phyloP scores from a whole-genome alignment of 2,329 filamentous ascomycete species.

The Pyricularia grisea region DNA sequence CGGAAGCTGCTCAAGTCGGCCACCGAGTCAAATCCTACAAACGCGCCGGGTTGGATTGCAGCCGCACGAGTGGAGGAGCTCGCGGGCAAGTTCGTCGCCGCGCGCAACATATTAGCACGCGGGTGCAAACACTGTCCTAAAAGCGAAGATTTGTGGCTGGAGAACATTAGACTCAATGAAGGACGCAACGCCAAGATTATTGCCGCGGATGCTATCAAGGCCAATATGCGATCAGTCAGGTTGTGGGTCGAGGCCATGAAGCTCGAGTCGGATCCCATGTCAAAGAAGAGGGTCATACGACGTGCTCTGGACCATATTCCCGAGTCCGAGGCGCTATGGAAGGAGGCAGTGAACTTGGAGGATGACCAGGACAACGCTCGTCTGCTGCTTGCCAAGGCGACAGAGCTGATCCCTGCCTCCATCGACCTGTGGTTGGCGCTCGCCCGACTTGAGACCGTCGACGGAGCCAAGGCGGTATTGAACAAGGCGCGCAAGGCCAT shows the following conservation, averaged over 20 bases:
- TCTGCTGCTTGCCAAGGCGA: constrained; percentile 85
- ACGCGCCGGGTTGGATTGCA: constrained; percentile 93
- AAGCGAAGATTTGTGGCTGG: constrained; percentile 91
- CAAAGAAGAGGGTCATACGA: constrained; percentile 86
- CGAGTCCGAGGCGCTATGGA: constrained; percentile 95
- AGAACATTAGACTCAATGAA: constrained; percentile 90
- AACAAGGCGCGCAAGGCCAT: constrained; percentile 92
- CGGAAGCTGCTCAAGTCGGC: constrained; percentile 90
- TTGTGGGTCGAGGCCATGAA: constrained; percentile 96
- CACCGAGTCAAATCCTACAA: constrained; percentile 92
- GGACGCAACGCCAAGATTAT: constrained; percentile 92
- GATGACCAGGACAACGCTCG: constrained; percentile 83
- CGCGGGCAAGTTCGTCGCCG: constrained; percentile 83
- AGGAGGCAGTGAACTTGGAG: constrained; percentile 90
- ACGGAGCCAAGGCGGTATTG: constrained; percentile 89
- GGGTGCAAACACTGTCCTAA: constrained; percentile 89
- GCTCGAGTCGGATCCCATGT: constrained; percentile 69
- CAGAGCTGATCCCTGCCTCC: constrained; percentile 86
- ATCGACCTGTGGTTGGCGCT: constrained; percentile 93
- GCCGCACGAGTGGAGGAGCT: constrained; percentile 86
- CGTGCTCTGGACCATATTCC: constrained; percentile 89
- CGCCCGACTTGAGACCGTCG: constrained; percentile 77
- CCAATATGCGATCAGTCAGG: constrained; percentile 78
- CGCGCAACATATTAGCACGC: constrained; percentile 76
- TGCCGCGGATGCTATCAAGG: constrained; percentile 83